Base-by-base conservation (phyloP, 805 yeast genomes). In the Ogataea haglerorum region DNA sequence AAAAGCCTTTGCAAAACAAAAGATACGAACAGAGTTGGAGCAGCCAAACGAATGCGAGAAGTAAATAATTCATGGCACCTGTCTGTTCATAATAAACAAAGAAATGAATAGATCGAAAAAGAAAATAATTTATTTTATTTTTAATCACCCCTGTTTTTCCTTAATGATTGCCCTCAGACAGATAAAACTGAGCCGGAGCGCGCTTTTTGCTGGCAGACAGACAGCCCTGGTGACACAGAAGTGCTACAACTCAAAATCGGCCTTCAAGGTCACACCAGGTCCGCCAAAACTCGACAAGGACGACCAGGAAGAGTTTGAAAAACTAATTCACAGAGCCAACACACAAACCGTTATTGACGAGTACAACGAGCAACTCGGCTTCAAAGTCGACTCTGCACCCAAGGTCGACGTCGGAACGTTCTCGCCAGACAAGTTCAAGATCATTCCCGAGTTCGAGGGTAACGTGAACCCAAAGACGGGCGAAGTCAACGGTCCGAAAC, bases 401-500 rank as follows among this genome's bases (percentile, higher is more conserved):
- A 44, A 72, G 26, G 65, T 65, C 21, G 85, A 82, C 52, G 73
- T 83, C 34, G 85, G 85, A 6, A 66, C 70, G 4, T 76, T 82
- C 52, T 80, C 83, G 2, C 84, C 90, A 2, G 85, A 78, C 41
- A 78, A 72, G 49, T 73, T 84, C 60, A 79, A 83, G 61, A 82
- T 89, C 3, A 82, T 89, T 40, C 95, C 96, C 2, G 99, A 93
- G 57, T 93, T 93, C 58, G 96, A 90, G 63, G 99, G 99, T 1
- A 90, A 89, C 47, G 79, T 73, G 13, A 93, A 93, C 58, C 99
- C 99, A 0, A 75, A 70, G 43, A 93, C 99, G 1, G 99, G 99
- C 3, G 99, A 93, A 64, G 72, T 83, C 16, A 96, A 96, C 34
- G 99, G 99, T 0, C 99, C 99, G 18, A 93, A 93, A 57, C 98